Evolutionary conservation across 345 rosid genomes (phyloP), one percentile per base, ranked within the genome.

Genomic region (Pugionium cornutum): DNA sequence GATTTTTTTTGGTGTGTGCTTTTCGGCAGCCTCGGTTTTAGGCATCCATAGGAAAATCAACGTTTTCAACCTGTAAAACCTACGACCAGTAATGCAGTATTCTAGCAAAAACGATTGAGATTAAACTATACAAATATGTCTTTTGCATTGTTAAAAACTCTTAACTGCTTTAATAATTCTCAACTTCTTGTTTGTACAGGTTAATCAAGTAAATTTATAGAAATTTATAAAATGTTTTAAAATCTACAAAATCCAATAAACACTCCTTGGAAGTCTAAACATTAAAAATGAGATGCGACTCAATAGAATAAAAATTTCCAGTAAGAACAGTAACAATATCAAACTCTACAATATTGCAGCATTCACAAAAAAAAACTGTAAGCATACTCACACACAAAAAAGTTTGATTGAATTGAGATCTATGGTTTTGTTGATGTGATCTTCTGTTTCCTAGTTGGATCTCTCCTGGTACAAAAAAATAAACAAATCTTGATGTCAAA

Each of bases 391-490:
- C 25, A 54, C 18, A 54, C 39, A 18, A 18, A 18, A 18, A 18
- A 18, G 18, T 18, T 18, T 18, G 18, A 18, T 18, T 18, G 18
- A 11, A 7, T 37, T 26, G 9, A 61, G 41, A 64, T 50, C 66
- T 72, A 72, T 57, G 76, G 61, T 64, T 50, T 26, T 50, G 48
- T 58, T 65, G 76, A 65, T 9, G 52, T 64, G 70, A 35, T 58
- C 53, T 58, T 50, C 28, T 72, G 60, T 57, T 58, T 64, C 66
- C 66, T 72, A 58, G 54, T 58, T 50, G 70, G 76, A 65, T 53
- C 66, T 29, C 65, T 72, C 66, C 76, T 72, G 70, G 9, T 57
- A 64, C 60, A 72, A 33, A 2, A 46, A 55, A 55, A 57, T 11
- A 42, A 32, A 64, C 41, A 18, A 72, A 56, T 45, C 45, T 39